phyloP scores from a whole-genome alignment of 306 rosid genomes.

The Castanopsis chinensis region DNA sequence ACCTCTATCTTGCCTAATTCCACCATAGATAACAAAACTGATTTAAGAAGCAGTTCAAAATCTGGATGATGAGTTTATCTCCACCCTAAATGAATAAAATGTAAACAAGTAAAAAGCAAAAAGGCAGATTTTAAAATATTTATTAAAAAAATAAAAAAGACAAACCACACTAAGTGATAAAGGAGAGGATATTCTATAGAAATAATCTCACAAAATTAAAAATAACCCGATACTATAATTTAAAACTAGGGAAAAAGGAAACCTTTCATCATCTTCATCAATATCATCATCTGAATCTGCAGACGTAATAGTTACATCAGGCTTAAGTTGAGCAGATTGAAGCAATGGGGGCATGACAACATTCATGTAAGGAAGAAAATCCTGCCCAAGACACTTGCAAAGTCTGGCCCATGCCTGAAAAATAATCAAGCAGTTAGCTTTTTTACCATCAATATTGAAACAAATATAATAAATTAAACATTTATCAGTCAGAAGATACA shows the following conservation, averaged over 20 bases:
- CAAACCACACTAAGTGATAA: background rate
- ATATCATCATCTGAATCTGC: slow-evolving; percentile 85
- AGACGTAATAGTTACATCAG: slow-evolving; percentile 94
- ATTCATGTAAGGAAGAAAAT: slow-evolving; percentile 93
- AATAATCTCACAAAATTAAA: background rate
- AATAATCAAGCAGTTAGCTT: background rate
- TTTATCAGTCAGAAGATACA: slow-evolving; percentile 3
- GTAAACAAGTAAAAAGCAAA: background rate
- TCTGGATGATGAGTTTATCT: background rate
- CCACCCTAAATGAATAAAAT: background rate
- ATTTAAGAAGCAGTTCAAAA: no score
- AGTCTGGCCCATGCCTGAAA: slow-evolving; percentile 98
- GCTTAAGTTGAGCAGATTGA: slow-evolving; percentile 98
- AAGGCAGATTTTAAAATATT: background rate
- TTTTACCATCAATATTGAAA: background rate
- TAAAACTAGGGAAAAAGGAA: slow-evolving; percentile 9
- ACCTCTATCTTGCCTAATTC: background rate
- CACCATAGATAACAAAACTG: no score
- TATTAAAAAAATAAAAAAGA: background rate
- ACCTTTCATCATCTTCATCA: slow-evolving; percentile 98
- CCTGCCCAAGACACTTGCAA: slow-evolving; percentile 98
- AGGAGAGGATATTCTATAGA: background rate
- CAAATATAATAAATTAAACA: background rate
- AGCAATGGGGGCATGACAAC: slow-evolving; percentile 98
- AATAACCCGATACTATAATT: slow-evolving; percentile 1